A percentile compares a stretch with the other conserved stretches of the same genome.
Evolutionary conservation across 441 rosid species (phyloP).

Genomic region (Jatropha multifida): DNA sequence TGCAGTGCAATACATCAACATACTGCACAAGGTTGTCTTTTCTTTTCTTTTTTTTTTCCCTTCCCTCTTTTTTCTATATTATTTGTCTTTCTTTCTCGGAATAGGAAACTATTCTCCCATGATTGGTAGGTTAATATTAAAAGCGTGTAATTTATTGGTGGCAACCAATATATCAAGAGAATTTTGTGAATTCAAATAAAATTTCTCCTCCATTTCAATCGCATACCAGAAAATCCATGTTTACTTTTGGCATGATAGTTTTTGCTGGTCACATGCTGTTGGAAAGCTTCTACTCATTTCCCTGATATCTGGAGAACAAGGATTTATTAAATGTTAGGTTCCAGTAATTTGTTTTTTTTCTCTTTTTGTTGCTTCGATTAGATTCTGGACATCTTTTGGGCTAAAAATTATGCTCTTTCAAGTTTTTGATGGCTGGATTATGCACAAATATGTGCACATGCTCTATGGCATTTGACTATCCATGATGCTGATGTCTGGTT

Average conservation of each 20-base stretch:
- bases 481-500: not conserved
- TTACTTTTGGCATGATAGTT: not conserved
- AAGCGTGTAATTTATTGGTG: not conserved
- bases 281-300: not conserved
- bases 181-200: not conserved
- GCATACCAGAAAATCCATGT: not conserved
- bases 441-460: not conserved
- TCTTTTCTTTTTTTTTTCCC: not conserved
- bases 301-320: not conserved
- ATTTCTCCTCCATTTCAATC: not conserved
- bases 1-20: slow-evolving; percentile 35
- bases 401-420: not conserved
- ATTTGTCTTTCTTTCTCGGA: not conserved
- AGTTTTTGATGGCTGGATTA: not conserved
- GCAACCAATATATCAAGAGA: not conserved
- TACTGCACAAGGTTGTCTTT: slow-evolving; percentile 39
- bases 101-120: not conserved
- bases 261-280: not conserved
- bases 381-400: not conserved
- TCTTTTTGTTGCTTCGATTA: not conserved
- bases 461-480: not conserved
- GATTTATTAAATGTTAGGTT: not conserved
- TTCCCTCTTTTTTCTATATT: not conserved
- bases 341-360: no score
- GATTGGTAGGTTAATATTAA: not conserved